Evolutionary conservation across 2,329 filamentous ascomycete genomes (phyloP).

Genomic region (Fusarium napiforme): DNA sequence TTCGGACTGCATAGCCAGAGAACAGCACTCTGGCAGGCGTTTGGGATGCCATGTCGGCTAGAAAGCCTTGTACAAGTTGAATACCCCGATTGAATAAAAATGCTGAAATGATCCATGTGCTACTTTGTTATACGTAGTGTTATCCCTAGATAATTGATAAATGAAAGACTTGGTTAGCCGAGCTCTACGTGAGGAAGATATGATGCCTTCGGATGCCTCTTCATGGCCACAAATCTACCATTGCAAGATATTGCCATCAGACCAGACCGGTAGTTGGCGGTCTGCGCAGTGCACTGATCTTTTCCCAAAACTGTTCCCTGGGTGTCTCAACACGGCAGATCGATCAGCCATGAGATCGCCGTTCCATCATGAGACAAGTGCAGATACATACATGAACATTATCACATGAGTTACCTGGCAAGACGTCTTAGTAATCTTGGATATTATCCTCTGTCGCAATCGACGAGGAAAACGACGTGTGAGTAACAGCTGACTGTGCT

Average conservation of each 20-base stretch:
- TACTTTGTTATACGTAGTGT: not conserved
- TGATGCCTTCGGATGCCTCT: not conserved
- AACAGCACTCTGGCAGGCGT: slow-evolving; percentile 34
- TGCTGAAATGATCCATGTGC: not conserved
- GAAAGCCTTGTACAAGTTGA: slow-evolving; percentile 33
- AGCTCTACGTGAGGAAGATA: not conserved
- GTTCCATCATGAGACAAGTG: slow-evolving; percentile 18
- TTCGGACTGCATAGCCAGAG: slow-evolving; percentile 34
- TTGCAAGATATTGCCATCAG: not conserved
- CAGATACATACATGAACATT: not conserved
- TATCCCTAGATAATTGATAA: not conserved
- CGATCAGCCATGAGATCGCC: slow-evolving; percentile 7
- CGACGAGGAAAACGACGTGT: not conserved
- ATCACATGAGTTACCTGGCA: not conserved
- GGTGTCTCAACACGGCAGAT: not conserved
- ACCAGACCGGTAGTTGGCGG: not conserved
- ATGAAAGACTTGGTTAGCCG: not conserved
- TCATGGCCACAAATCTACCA: not conserved
- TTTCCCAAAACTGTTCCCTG: not conserved
- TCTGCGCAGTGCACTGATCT: not conserved
- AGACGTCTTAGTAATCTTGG: not conserved
- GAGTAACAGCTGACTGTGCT: slow-evolving; percentile 11
- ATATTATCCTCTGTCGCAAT: not conserved
- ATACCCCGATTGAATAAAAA: slow-evolving; percentile 31
- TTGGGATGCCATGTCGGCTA: slow-evolving; percentile 32